Base-by-base conservation (phyloP, 768 basidiomycete genomes). In the Phaffia australis region DNA sequence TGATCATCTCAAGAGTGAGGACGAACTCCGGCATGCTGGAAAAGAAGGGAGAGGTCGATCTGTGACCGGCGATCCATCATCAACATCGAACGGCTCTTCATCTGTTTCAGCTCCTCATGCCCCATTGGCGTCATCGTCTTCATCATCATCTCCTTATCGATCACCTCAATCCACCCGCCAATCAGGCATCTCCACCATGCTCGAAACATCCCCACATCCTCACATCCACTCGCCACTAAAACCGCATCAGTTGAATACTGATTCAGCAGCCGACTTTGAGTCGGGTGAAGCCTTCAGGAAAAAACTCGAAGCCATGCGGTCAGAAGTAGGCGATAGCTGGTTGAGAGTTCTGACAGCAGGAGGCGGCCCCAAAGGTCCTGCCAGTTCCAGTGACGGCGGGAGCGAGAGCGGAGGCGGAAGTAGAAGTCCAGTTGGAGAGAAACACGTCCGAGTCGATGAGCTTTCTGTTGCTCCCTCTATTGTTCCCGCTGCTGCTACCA, bases 301-400 rank as follows among this genome's bases (percentile, higher is more conserved):
- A 64, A 81, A 81, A 71, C 86, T 93, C 60, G 90, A 92, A 79
- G 85, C 85, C 21, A 72, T 93, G 74, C 84, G 88, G 75, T 81
- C 83, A 67, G 90, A 93, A 72, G 89, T 92, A 81, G 90, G 90
- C 1, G 90, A 92, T 27, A 84, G 85, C 14, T 93, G 88, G 89
- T 72, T 93, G 72, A 87, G 86, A 75, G 88, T 91, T 46, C 85
- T 87, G 72, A 87, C 30, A 0, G 64, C 64, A 14, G 64, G 57
- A 1, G 64, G 46, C 35, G 35, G 35, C 35, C 83, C 73, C 92
- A 72, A 87, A 86, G 75, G 88, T 91, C 42, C 85, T 87, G 72
- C 87, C 30, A 0, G 64, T 57, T 21, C 57, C 49, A 4, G 64
- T 48, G 69, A 71, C 60, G 69, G 32, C 51, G 19, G 56, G 16